These are phyloP conservation scores for Penicillium sp. DNA, from an alignment of 2,329 filamentous ascomycete genomes.

Conservation along the genomic window DNA sequence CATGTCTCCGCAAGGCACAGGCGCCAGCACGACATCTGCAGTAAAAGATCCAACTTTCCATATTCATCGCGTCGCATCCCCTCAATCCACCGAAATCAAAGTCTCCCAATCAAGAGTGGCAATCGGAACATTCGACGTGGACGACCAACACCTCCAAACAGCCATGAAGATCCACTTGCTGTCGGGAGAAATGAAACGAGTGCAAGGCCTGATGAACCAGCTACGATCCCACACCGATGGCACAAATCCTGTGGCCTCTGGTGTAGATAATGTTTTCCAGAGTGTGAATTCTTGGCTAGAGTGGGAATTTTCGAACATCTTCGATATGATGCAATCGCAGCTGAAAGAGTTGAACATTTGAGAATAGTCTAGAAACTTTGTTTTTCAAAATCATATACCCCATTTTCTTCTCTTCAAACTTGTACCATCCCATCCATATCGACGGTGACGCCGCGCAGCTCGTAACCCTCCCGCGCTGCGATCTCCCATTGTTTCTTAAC, in stretches of 20 bases:
- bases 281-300: too few species aligned
- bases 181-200: neutral
- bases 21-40: too few species aligned
- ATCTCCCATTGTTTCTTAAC: conserved; percentile 1
- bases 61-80: too few species aligned
- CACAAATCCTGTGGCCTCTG: too few species aligned
- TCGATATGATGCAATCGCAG: too few species aligned
- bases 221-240: neutral
- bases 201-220: neutral
- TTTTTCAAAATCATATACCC: too few species aligned
- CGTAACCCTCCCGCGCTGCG: neutral
- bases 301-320: too few species aligned
- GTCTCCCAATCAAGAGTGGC: neutral
- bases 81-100: neutral
- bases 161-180: neutral
- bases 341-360: too few species aligned
- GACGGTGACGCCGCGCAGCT: neutral
- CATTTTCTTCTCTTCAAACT: neutral
- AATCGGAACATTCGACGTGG: neutral
- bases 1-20: too few species aligned
- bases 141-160: neutral
- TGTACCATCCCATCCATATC: conserved; percentile 2
- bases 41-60: too few species aligned
- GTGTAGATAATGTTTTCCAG: too few species aligned
- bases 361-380: too few species aligned